These are phyloP conservation scores for Coccinonectria pachysandricola DNA, from an alignment of 2,329 filamentous ascomycete genomes.

Conservation along the genomic window DNA sequence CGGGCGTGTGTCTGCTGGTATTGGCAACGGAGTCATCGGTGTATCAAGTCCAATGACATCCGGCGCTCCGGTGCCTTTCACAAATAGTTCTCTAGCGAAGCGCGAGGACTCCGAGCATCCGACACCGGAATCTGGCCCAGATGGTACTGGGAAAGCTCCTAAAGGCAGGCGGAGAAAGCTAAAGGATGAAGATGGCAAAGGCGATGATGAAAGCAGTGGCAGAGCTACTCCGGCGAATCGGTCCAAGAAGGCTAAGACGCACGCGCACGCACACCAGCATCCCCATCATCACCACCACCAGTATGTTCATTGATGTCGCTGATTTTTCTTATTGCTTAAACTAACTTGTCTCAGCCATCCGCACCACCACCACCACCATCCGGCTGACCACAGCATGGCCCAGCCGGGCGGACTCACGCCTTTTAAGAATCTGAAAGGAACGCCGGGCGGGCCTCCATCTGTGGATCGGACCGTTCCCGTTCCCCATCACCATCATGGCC, in stretches of 20 bases:
- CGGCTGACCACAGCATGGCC: constrained; percentile 33
- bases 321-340: constrained; percentile 1
- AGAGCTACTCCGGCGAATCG: constrained; percentile 49
- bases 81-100: constrained; percentile 33
- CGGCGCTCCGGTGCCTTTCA: constrained; percentile 32
- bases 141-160: constrained; percentile 28
- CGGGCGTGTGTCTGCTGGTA: constrained; percentile 90
- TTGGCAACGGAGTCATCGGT: constrained; percentile 51
- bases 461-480: constrained; percentile 28
- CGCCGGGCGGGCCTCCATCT: constrained; percentile 28
- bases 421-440: constrained; percentile 40
- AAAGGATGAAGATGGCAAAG: constrained; percentile 62
- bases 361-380: constrained; percentile 51
- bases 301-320: constrained; percentile 32
- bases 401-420: constrained; percentile 32
- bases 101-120: constrained; percentile 42
- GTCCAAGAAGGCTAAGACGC: constrained; percentile 58
- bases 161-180: constrained; percentile 57
- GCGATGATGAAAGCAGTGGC: constrained; percentile 57
- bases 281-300: constrained; percentile 58
- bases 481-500: constrained; percentile 39
- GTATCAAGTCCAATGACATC: constrained; percentile 41
- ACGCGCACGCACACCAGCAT: constrained; percentile 56
- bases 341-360: constrained; percentile 32
- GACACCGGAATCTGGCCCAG: constrained; percentile 35